Evolutionary conservation across 2,329 filamentous ascomycete species (phyloP), one percentile per base, ranked within the genome.

Genomic region (Fusarium tanahbumbuense): DNA sequence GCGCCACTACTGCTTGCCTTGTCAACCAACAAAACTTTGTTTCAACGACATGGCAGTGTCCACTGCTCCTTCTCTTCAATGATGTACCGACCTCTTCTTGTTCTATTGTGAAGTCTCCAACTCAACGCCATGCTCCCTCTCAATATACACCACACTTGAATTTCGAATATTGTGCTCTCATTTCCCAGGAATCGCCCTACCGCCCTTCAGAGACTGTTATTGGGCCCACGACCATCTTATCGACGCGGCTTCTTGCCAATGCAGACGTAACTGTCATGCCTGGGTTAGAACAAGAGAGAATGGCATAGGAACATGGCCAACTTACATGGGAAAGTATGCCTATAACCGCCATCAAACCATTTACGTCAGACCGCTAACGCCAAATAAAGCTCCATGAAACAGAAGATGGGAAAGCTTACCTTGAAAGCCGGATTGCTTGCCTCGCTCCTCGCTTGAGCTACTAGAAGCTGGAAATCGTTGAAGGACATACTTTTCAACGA

Each of bases 241-340:
- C 70, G 66, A 49, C 61, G 70, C 59, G 86, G 85, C 69, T 90
- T 91, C 67, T 84, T 83, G 52, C 88, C 88, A 71, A 90, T 89
- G 68, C 87, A 89, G 40, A 90, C 85, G 75, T 90, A 89, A 68
- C 87, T 89, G 61, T 55, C 46, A 46, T 62, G 41, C 20, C 41
- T 65, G 45, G 8, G 48, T 74, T 30, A 75, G 64, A 41, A 56
- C 37, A 30, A 25, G 18, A 25, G 8, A 20, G n/a, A 18, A 23
- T 10, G 15, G 16, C 44, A 3, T 32, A 13, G 4, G 46, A 34
- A 32, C 4, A 12, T 10, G 9, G 37, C 12, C 46, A 16, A 83
- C 86, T 83, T 78, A 90, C 84, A 90, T 75, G 45, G 87, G 86
- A 64, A 90, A 90, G 75, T 90, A 90, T 32, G 87, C 85, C 88